Percentiles rank a stretch among this genome's conserved stretches.
Conservation (phyloP, 2,329 filamentous ascomycete genomes). For the Myriosclerotinia curreyana region DNA sequence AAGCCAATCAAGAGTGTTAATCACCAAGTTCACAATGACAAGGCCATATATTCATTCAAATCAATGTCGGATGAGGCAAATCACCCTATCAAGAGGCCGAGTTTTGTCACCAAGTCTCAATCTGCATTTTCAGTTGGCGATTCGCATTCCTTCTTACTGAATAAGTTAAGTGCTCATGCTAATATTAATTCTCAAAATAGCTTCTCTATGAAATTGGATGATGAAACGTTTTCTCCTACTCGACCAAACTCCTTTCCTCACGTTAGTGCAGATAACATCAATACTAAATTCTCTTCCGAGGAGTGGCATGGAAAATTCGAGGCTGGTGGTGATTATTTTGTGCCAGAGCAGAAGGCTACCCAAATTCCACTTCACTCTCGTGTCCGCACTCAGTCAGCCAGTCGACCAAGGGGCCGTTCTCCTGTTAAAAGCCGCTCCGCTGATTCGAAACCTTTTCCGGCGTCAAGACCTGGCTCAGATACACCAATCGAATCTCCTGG, state of each 20-base stretch:
- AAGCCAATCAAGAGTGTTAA: conserved; percentile 8
- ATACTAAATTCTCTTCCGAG: conserved; percentile 56
- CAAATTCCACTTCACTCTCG: conserved; percentile 23
- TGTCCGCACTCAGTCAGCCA: conserved; percentile 33
- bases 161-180: conserved; percentile 30
- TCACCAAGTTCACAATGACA: conserved; percentile 1
- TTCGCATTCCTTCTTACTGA: conserved; percentile 20
- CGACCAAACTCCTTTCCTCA: conserved; percentile 46
- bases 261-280: conserved; percentile 58
- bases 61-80: conserved; percentile 20
- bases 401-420: conserved; percentile 35
- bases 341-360: conserved; percentile 29
- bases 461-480: conserved; percentile 22
- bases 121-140: conserved; percentile 19
- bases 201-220: conserved; percentile 44
- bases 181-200: conserved; percentile 37
- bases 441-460: conserved; percentile 26
- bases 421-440: conserved; percentile 35
- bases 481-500: conserved; percentile 33
- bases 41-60: conserved; percentile 18
- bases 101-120: conserved; percentile 22
- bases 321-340: conserved; percentile 37
- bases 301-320: conserved; percentile 43
- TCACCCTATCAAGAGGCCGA: conserved; percentile 29
- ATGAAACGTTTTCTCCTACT: conserved; percentile 43